Evolutionary conservation across 768 basidiomycete species (phyloP).

Genomic region (Hygrocybe punicea): DNA sequence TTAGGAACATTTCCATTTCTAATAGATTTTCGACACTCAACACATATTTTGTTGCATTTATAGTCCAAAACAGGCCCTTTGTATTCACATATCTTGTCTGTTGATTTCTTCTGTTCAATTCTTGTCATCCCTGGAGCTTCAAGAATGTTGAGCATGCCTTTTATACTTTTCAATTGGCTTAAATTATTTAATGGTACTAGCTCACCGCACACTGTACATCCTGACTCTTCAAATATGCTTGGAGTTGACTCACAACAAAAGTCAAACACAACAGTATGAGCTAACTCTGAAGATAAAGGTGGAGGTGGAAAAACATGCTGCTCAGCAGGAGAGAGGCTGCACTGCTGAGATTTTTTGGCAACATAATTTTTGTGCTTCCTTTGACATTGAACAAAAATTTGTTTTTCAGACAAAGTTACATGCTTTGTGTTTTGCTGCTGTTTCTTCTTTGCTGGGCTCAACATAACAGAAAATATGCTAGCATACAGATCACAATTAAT

Average conservation of each 20-base stretch:
- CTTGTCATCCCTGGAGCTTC: constrained; percentile 5
- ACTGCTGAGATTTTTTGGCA: no score
- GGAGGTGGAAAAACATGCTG: constrained; percentile 6
- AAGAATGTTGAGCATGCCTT: constrained; percentile 5
- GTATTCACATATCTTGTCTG: constrained; percentile 8
- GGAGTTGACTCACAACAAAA: constrained; percentile 1
- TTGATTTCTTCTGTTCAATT: constrained; percentile 1
- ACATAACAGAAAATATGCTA: not conserved
- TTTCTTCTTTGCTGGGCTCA: not conserved
- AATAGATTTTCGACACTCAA: not conserved
- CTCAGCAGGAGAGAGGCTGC: no score
- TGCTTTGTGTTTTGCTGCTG: not conserved
- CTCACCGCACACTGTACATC: constrained; percentile 33
- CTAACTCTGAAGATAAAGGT: not conserved
- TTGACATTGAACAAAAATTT: not conserved
- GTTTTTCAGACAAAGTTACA: not conserved
- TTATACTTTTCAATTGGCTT: constrained; percentile 7
- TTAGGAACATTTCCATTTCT: constrained; percentile 6
- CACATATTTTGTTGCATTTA: constrained; percentile 10
- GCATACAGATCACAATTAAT: not conserved
- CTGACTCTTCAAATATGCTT: constrained; percentile 21
- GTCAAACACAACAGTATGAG: not conserved
- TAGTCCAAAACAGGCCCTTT: constrained; percentile 18
- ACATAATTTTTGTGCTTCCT: no score
- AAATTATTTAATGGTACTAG: constrained; percentile 8